Base-by-base conservation (phyloP, 176 grass and related monocot genomes). In the Oropetium thomaeum region DNA sequence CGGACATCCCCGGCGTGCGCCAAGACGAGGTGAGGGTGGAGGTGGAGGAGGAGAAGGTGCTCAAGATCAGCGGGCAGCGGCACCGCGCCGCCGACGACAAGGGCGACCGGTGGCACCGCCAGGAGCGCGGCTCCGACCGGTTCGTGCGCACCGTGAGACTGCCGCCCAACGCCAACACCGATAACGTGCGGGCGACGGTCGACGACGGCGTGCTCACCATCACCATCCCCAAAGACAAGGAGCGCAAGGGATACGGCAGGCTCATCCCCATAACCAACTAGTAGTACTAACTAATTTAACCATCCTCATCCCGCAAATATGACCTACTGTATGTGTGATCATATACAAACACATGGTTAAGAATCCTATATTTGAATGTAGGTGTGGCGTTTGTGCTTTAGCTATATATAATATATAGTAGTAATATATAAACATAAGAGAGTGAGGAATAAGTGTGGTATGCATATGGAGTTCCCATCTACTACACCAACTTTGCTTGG, bases 41-140 rank as follows among this genome's bases (percentile, higher is more conserved):
- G 88, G 88, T 94, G 70, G 91, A 90, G 75, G 79, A 88, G 67
- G 78, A 84, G 65, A 82, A 85, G 60, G 65, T 94, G 73, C 87
- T 90, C 74, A 58, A 64, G 65, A 87, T 90, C 62, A 90, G 82
- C 47, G 88, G 87, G 5, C 76, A 90, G 85, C 79, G 88, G 33
- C 67, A 49, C 19, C 86, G 63, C 53, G 53, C 77, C 43, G 79
- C 48, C 32, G 88, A 83, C 2, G 65, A 91, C n/a, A 88, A 93
- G 75, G 77, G 54, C 33, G 82, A 85, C 79, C 83, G 81, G 58
- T 87, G 86, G 86, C 86, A 89, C 88, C 88, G 68, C 88, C 70
- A 79, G 3, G 83, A 91, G 83, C 75, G 85, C 10, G 37, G 79
- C 86, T 47, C 38, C 42, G 92, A 85, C n/a, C 67, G 31, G 40